Conservation (phyloP, 345 rosid species). For the Eucalyptus erythrocorys region DNA sequence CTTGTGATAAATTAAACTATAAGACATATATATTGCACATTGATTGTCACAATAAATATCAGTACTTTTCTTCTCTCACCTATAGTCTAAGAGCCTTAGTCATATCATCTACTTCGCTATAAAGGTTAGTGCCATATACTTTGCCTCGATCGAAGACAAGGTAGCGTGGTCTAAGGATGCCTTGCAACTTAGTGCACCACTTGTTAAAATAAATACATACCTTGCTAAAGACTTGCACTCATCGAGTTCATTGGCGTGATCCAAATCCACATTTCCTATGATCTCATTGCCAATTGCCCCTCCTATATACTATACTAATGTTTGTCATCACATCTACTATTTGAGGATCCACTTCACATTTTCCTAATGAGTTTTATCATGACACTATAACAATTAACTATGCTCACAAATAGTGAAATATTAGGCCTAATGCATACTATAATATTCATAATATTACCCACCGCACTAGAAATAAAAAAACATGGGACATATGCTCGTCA, state of each 20-base stretch:
- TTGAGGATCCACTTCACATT: neutral
- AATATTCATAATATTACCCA: too few species aligned
- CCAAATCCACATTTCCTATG: neutral
- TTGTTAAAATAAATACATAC: neutral
- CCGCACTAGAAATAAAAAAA: too few species aligned
- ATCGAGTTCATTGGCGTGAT: neutral
- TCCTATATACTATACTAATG: too few species aligned
- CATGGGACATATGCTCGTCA: neutral
- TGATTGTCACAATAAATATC: neutral
- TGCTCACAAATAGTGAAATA: neutral
- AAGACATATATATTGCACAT: too few species aligned
- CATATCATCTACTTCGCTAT: neutral
- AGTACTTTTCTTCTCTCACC: neutral
- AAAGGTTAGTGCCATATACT: too few species aligned
- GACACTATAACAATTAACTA: neutral
- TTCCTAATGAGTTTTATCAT: too few species aligned
- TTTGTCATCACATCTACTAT: too few species aligned
- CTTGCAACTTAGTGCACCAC: neutral
- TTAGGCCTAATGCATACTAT: too few species aligned
- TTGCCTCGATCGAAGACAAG: neutral
- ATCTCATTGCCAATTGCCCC: neutral
- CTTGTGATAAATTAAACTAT: too few species aligned
- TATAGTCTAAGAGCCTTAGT: neutral
- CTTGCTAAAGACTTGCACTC: neutral
- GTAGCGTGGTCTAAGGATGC: neutral